These are phyloP conservation scores for Xenosphaeropsis pyriputrescens DNA, from an alignment of 2,329 filamentous ascomycete species.

Conservation along the genomic window DNA sequence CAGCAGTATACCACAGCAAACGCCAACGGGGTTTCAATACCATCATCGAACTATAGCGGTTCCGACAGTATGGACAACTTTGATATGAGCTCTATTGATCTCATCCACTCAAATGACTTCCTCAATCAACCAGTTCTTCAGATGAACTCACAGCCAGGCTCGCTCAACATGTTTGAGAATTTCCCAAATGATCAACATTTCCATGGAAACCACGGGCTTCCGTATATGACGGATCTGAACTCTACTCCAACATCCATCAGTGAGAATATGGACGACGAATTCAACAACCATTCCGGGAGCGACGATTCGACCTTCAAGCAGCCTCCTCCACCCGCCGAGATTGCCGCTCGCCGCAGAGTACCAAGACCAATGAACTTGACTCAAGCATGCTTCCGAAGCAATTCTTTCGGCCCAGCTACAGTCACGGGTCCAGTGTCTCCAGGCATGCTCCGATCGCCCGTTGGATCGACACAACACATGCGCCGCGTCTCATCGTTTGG, in stretches of 20 bases:
- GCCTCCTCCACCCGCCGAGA: conserved; percentile 3
- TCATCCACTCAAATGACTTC: neutral
- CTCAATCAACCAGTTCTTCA: neutral
- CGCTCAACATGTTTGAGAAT: neutral
- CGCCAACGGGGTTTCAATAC: neutral
- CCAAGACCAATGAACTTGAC: conserved; percentile 1
- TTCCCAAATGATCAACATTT: neutral
- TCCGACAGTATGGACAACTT: neutral
- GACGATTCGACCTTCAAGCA: conserved; percentile 3
- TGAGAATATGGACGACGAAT: conserved; percentile 1
- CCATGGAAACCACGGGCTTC: neutral
- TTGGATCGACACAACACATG: neutral
- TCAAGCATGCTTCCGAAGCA: conserved; percentile 1
- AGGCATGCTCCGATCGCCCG: neutral
- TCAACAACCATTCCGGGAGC: neutral
- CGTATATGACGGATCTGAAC: neutral
- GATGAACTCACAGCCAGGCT: neutral
- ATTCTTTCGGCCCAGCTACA: conserved; percentile 1
- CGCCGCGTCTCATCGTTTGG: conserved; percentile 2
- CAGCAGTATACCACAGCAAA: neutral
- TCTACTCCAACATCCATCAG: neutral
- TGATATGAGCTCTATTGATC: too few species aligned
- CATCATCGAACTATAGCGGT: neutral
- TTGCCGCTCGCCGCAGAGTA: conserved; percentile 3
- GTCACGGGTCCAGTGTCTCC: neutral